Conservation (phyloP, 768 basidiomycete species). For the Hydnomerulius pinastri region DNA sequence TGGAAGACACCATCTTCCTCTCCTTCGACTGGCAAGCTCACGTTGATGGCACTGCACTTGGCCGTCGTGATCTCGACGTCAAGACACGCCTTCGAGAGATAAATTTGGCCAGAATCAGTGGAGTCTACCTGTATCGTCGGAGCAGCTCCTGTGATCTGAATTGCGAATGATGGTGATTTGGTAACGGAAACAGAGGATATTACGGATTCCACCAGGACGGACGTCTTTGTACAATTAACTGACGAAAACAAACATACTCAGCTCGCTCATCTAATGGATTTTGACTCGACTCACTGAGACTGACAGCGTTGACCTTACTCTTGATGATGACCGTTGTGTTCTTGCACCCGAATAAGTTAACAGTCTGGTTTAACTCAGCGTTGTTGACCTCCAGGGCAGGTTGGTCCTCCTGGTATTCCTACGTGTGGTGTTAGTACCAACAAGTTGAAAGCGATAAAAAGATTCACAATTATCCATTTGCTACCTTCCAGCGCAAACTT, state of each 20-base stretch:
- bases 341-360: constrained; percentile 92
- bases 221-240: constrained; percentile 90
- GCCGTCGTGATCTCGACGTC: constrained; percentile 87
- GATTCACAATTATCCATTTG: constrained; percentile 88
- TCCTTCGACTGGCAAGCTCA: constrained; percentile 81
- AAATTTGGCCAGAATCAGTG: constrained; percentile 94
- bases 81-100: constrained; percentile 82
- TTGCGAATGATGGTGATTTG: constrained; percentile 87
- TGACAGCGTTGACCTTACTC: constrained; percentile 95
- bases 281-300: constrained; percentile 56
- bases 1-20: constrained; percentile 92
- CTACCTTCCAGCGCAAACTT: constrained; percentile 89
- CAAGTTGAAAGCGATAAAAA: neutral
- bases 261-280: neutral
- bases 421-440: constrained; percentile 3
- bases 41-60: constrained; percentile 92
- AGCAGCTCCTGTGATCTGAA: constrained; percentile 87
- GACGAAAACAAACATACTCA: constrained; percentile 8
- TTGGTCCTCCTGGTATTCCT: constrained; percentile 95
- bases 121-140: constrained; percentile 94
- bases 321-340: constrained; percentile 78
- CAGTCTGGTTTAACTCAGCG: constrained; percentile 74
- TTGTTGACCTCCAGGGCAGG: constrained; percentile 69
- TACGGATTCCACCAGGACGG: constrained; percentile 86
- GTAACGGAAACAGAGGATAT: constrained; percentile 91